These are phyloP conservation scores for Serendipita indica DNA, from an alignment of 768 basidiomycete species.

Conservation along the genomic window DNA sequence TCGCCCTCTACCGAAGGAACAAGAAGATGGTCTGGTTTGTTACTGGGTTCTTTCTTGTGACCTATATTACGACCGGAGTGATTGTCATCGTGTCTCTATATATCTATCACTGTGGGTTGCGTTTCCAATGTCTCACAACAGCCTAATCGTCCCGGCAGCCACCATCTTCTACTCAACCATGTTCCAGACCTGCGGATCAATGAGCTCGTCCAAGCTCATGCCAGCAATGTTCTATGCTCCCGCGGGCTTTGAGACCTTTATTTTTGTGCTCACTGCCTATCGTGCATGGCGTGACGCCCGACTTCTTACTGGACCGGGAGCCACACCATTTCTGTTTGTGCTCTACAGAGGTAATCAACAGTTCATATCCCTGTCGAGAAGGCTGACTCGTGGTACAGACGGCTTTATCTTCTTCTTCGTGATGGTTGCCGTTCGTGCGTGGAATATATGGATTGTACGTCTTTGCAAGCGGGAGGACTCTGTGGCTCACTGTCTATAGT, in stretches of 20 bases:
- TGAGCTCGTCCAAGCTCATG: not conserved
- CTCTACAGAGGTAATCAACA: not conserved
- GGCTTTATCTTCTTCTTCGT: not conserved
- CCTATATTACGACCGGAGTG: not conserved
- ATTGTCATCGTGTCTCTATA: not conserved
- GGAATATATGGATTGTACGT: not conserved
- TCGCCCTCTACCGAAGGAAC: not conserved
- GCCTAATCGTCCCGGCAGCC: not conserved
- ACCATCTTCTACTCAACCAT: not conserved
- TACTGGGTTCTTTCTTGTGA: not conserved
- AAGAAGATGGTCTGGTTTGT: not conserved
- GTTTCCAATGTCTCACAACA: not conserved
- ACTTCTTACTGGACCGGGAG: not conserved
- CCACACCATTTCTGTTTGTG: not conserved
- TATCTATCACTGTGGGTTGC: not conserved
- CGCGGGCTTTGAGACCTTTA: not conserved
- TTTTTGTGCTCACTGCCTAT: not conserved
- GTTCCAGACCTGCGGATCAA: not conserved
- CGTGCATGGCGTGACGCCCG: not conserved
- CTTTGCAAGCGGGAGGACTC: not conserved
- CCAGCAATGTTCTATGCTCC: constrained; percentile 5
- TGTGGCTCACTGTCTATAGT: not conserved
- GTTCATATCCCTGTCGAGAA: too few relatives aligned
- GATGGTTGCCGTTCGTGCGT: not conserved
- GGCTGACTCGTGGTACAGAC: not conserved